A percentile compares a stretch with the other conserved stretches of the same genome.
phyloP scores from a whole-genome alignment of 257 asterid genomes.

The Eustoma russellianum region DNA sequence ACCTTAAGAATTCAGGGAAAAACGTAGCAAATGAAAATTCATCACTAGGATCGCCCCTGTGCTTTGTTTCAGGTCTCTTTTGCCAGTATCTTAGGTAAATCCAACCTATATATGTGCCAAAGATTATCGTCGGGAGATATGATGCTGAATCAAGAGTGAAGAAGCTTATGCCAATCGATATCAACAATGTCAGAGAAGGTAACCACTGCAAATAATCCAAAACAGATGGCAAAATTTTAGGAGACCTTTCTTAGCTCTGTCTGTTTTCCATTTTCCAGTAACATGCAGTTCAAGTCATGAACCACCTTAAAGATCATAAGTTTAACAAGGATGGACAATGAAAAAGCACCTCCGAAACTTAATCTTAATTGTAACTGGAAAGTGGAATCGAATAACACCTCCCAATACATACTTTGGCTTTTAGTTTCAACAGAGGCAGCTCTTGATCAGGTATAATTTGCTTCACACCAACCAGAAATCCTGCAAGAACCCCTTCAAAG shows the following conservation, averaged over 20 bases:
- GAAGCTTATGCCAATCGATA: conserved; percentile 53
- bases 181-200: conserved; percentile 66
- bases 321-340: conserved; percentile 3
- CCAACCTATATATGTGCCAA: conserved; percentile 87
- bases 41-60: conserved; percentile 92
- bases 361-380: neutral
- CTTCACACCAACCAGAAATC: conserved; percentile 80
- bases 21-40: conserved; percentile 76
- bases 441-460: conserved; percentile 89
- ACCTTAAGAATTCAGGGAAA: conserved; percentile 73
- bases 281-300: no score
- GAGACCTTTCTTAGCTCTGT: conserved; percentile 1
- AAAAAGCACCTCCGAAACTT: conserved; percentile 8
- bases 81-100: conserved; percentile 92
- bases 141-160: conserved; percentile 58
- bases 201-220: conserved; percentile 62
- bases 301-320: neutral
- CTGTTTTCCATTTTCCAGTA: neutral
- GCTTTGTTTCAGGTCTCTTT: conserved; percentile 57
- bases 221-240: conserved; percentile 14
- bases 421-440: conserved; percentile 56
- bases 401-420: conserved; percentile 54
- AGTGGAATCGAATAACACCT: conserved; percentile 12
- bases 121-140: conserved; percentile 66
- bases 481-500: conserved; percentile 85